phyloP scores from a whole-genome alignment of 83 land plant genomes.

The Picea mariana region DNA sequence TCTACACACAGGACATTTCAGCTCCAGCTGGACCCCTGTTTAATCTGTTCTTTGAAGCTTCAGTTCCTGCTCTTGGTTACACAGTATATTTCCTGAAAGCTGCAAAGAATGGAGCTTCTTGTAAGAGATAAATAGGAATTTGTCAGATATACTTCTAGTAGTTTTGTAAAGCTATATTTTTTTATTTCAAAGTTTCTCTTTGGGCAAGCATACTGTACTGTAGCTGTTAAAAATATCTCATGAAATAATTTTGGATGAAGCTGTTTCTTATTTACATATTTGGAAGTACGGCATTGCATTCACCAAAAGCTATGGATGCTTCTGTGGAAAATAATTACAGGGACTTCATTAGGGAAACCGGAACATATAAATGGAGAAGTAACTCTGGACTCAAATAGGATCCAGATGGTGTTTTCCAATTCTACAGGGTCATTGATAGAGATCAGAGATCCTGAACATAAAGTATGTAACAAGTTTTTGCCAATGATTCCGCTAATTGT shows the following conservation, averaged over 20 bases:
- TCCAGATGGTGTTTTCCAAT: neutral
- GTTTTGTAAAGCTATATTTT: neutral
- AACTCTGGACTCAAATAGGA: constrained; percentile 1
- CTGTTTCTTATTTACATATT: neutral
- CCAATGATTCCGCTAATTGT: neutral
- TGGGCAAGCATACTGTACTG: neutral
- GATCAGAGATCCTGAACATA: neutral
- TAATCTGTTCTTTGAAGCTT: constrained; percentile 31
- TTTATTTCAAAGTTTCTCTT: neutral
- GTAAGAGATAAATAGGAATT: neutral
- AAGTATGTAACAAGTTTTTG: constrained; percentile 14
- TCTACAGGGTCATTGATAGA: neutral
- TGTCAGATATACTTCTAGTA: neutral
- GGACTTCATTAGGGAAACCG: neutral
- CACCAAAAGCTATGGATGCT: neutral
- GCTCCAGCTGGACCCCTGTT: constrained; percentile 12
- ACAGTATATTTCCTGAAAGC: constrained; percentile 25
- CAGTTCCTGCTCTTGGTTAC: constrained; percentile 42
- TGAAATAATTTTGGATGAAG: neutral
- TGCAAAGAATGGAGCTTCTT: neutral
- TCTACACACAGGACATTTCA: constrained; percentile 27
- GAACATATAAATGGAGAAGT: neutral
- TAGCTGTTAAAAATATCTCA: neutral
- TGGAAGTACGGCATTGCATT: neutral
- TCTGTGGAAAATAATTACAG: constrained; percentile 15